Base-by-base conservation (phyloP, 495 filamentous ascomycete species). In the Xeromyces bisporus region DNA sequence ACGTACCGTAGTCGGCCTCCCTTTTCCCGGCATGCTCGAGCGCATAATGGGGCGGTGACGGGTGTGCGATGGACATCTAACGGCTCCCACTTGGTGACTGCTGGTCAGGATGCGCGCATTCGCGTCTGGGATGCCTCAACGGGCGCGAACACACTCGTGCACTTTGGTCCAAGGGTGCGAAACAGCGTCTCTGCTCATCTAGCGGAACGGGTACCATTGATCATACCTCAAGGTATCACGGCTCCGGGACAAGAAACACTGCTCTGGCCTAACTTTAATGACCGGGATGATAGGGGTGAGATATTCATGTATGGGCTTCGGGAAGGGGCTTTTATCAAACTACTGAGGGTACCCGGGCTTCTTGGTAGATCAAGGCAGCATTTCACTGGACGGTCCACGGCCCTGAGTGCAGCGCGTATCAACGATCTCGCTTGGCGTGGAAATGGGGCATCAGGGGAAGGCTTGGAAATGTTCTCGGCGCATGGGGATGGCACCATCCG, bases 31-130 rank as follows among this genome's bases (percentile, higher is more conserved):
- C 50, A 57, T 29, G 59, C 60, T 3, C 67, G 68, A 29, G 77
- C 86, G 6, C 85, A 93, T 42, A 57, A 58, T 12, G 82, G 77
- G 0, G 65, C 79, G 12, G 83, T 84, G 26, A 93, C 91, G 39
- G 81, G 80, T 0, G 59, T 92, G 9, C 63, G 73, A 0, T 94
- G 81, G 83, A 82, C 79, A 6, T 72, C 81, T 29, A 71, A 77
- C 50, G 83, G 84, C 6, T 51, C 50, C 9, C 68, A 77, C 34
- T 56, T 94, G 9, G 62, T 93, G 14, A 83, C 80, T 4, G 64
- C 75, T 1, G 85, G 86, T 3, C 78, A 83, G 32, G 86, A 94
- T 44, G 56, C 77, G 23, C 67, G 76, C 6, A 75, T 94, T 28
- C 68, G 84, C 2, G 80, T 91, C 2, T 93, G 85, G 86, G 67